Evolutionary conservation across 2,329 filamentous ascomycete species (phyloP), one percentile per base, ranked within the genome.

Genomic region (Xylariaceae sp.): DNA sequence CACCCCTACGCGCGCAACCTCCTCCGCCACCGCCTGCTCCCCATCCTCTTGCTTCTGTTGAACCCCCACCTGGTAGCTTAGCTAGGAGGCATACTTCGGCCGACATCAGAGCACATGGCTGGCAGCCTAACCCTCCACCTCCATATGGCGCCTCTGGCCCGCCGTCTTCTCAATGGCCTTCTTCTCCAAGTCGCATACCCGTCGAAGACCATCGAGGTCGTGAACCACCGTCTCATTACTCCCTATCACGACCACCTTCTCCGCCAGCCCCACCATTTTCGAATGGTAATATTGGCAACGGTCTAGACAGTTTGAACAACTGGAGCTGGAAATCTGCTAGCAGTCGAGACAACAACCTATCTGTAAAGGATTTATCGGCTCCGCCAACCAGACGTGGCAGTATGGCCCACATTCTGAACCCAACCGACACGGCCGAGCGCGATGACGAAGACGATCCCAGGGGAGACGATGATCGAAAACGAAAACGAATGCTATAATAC

Each of bases 81-180:
- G 79, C 82, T 34, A 83, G 91, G 49, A 81, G 91, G 47, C 93
- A 98, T 65, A 98, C 93, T 2, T 91, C 90, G 30, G 93, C 93
- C 44, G 93, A 98, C 61, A 97, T 98, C 53, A 84, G 93, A 39
- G 85, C 90, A 54, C 85, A 89, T 60, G 88, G 85, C 29, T 91
- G 87, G 81, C 83, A 82, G 48, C 73, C 73, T 7, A 72, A 66
- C 37, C 68, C 71, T 32, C 73, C 78, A 19, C 85, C 18, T 15
- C 37, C 84, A 4, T 86, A 83, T 9, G 86, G 81, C 57, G 73
- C 77, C 7, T 82, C 83, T 3, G 81, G 81, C 9, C 64, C 70
- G 2, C 64, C 71, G 8, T 68, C 73, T 1, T 63, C 66, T 3
- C 69, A 70, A 12, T 79, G 75, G 71, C 76, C 77, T 0, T 66